Evolutionary conservation across 257 asterid species (phyloP).

Genomic region (Nicotiana tabacum): DNA sequence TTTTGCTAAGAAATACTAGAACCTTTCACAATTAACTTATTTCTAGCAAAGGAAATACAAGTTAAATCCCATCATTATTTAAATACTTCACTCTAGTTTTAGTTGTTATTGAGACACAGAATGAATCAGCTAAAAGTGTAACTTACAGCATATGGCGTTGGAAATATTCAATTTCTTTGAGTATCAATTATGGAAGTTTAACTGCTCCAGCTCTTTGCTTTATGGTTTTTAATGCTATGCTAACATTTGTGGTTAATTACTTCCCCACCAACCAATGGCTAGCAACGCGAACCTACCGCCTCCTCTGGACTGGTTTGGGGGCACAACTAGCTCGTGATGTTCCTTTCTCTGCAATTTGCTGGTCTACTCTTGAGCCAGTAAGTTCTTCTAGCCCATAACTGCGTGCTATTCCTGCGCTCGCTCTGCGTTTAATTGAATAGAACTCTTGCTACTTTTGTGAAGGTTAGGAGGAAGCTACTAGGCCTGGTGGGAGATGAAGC

Average conservation of each 20-base stretch:
- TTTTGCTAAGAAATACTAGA: background rate
- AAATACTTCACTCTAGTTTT: background rate
- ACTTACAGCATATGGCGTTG: background rate
- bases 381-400: constrained; percentile 14
- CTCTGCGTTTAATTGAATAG: background rate
- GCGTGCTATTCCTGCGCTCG: background rate
- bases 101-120: background rate
- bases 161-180: background rate
- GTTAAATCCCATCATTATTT: background rate
- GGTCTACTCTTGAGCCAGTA: constrained; percentile 90
- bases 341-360: constrained; percentile 90
- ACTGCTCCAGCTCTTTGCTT: background rate
- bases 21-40: background rate
- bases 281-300: constrained; percentile 58
- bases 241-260: background rate
- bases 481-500: constrained; percentile 46
- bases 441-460: constrained; percentile 22
- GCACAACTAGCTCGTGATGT: constrained; percentile 93
- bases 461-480: constrained; percentile 65
- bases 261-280: background rate
- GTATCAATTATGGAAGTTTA: background rate
- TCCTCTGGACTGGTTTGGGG: constrained; percentile 86
- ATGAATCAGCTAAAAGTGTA: background rate
- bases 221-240: background rate
- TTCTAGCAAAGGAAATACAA: background rate